These are phyloP conservation scores for Pseudomonodictys pantanalensis DNA, from an alignment of 495 filamentous ascomycete species.

Conservation along the genomic window DNA sequence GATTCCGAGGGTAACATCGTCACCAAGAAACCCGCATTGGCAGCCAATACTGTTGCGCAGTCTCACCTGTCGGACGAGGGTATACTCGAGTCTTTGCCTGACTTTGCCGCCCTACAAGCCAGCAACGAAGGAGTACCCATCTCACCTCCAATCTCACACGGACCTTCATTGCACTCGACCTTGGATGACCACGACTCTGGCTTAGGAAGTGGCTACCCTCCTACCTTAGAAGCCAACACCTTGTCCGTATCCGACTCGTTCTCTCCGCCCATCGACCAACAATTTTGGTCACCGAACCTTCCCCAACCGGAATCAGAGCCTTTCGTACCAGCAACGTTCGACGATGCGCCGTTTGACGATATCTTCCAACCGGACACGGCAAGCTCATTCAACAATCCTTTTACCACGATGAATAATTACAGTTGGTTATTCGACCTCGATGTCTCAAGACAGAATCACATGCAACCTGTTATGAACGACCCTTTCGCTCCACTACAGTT, in stretches of 20 bases:
- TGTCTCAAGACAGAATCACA: constrained; percentile 11
- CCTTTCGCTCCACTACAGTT: constrained; percentile 19
- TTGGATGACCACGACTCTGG: constrained; percentile 21
- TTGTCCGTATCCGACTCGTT: constrained; percentile 4
- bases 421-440: constrained; percentile 55
- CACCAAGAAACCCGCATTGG: constrained; percentile 33
- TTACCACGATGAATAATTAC: constrained; percentile 55
- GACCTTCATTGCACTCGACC: constrained; percentile 14
- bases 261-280: constrained; percentile 9
- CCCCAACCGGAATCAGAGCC: constrained; percentile 6
- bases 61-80: not conserved
- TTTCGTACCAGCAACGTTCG: not conserved
- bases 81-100: not conserved
- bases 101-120: constrained; percentile 14
- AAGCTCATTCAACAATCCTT: constrained; percentile 57
- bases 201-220: constrained; percentile 10
- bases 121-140: constrained; percentile 17
- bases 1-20: constrained; percentile 57
- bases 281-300: constrained; percentile 23
- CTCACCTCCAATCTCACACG: constrained; percentile 31
- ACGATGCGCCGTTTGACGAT: constrained; percentile 44
- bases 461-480: constrained; percentile 6
- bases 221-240: constrained; percentile 11
- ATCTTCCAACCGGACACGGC: constrained; percentile 47
- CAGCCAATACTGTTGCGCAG: not conserved